Base-by-base conservation (phyloP, 2,329 filamentous ascomycete genomes). In the Claviceps quebecensis region DNA sequence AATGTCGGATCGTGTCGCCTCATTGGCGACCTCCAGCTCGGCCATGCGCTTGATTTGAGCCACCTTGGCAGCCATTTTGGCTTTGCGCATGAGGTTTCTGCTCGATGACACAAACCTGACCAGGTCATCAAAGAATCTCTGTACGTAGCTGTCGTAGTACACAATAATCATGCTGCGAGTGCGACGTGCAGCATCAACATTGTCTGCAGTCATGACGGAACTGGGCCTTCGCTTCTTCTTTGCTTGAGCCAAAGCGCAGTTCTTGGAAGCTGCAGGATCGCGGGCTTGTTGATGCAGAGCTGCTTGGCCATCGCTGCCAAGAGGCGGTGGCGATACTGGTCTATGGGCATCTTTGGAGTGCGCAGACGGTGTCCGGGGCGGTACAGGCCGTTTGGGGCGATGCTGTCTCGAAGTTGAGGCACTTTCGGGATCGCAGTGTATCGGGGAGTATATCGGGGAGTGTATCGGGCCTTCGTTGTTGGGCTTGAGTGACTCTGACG, bases 111-210 rank as follows among this genome's bases (percentile, higher is more conserved):
- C 82, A 52, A 86, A 84, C 55, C 87, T 83, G 52, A 95, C 89
- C 48, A 95, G 70, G 51, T 84, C 76, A 59, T 95, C 89, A 57
- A 96, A 88, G 40, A 84, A 81, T 48, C 80, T 80, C 63, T 96
- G 89, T 3, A 94, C 83, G 55, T 87, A 83, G 58, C 85, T 87
- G 63, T 96, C 90, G 63, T 96, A 96, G 67, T 88, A 90, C n/a
- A 96, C 86, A 41, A 93, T 83, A 41, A 91, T 83, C 74, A 87
- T 85, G 52, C 76, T 83, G 57, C 84, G 79, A 3, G 81, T 81
- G 51, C 86, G 81, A 63, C 84, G 85, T 55, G 80, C 78, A 11
- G 71, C 65, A 1, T 72, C 63, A 2, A 68, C 63, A 11, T 77
- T 74, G 39, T 70, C 69, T 38, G 66, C 70, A 43, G 75, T 79